Conservation (phyloP, 192 early-diverging fungal species). For the Umbelopsis sp. region DNA sequence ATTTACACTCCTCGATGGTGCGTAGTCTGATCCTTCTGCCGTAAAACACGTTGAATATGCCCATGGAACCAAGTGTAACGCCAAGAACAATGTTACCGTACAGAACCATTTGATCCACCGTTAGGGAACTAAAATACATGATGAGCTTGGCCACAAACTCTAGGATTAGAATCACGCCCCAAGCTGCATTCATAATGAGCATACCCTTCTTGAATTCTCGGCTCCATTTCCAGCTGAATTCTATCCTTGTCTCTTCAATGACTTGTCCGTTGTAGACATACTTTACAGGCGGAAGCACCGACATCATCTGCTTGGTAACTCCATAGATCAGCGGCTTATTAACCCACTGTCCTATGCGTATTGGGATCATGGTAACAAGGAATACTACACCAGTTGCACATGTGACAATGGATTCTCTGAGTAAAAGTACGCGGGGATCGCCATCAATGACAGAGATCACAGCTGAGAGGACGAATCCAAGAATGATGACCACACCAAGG, state of each 20-base stretch:
- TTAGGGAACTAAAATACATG: conserved; percentile 13
- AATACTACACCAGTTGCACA: conserved; percentile 28
- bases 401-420: conserved; percentile 38
- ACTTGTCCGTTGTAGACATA: conserved; percentile 21
- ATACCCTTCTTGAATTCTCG: not conserved
- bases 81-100: conserved; percentile 40
- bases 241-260: conserved; percentile 20
- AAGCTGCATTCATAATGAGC: not conserved
- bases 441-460: conserved; percentile 29
- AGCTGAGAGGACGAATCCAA: conserved; percentile 34
- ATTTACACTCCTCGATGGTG: not conserved
- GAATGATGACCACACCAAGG: conserved; percentile 29
- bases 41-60: not conserved
- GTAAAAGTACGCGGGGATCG: conserved; percentile 32
- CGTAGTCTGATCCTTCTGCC: not conserved
- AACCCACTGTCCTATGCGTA: conserved; percentile 17
- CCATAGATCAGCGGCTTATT: conserved; percentile 25
- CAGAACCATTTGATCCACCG: conserved; percentile 20
- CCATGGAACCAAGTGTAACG: conserved; percentile 14
- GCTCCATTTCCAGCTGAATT: conserved; percentile 31
- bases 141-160: conserved; percentile 21
- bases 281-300: conserved; percentile 19
- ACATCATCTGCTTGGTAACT: conserved; percentile 25
- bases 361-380: conserved; percentile 33
- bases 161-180: conserved; percentile 6